A percentile compares a stretch with the other conserved stretches of the same genome.
Conservation (phyloP, 2,329 filamentous ascomycete species). For the Colletotrichum lini region DNA sequence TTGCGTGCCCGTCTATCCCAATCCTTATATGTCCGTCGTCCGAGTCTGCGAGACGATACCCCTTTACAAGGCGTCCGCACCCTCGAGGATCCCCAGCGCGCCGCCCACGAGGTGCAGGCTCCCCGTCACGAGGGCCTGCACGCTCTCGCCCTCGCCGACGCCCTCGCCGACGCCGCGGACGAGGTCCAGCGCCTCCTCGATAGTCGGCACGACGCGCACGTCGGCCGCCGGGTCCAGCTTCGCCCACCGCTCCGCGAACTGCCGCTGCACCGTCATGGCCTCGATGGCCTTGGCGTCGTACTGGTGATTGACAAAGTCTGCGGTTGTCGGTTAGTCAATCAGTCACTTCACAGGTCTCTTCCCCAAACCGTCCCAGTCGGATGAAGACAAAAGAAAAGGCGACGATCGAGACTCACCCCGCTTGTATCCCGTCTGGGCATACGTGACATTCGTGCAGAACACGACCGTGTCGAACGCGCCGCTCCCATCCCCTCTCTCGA, state of each 20-base stretch:
- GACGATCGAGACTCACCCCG: conserved; percentile 48
- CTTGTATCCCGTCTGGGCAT: conserved; percentile 66
- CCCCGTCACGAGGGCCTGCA: conserved; percentile 78
- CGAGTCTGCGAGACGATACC: background rate
- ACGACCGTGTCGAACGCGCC: conserved; percentile 78
- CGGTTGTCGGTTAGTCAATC: conserved; percentile 33
- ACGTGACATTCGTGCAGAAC: conserved; percentile 86
- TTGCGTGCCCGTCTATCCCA: background rate
- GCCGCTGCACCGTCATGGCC: conserved; percentile 66
- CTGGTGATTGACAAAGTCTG: conserved; percentile 71
- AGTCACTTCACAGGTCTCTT: background rate
- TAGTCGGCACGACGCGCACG: conserved; percentile 64
- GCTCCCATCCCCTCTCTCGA: conserved; percentile 56
- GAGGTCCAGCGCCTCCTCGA: conserved; percentile 67
- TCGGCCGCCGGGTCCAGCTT: conserved; percentile 61
- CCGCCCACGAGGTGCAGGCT: conserved; percentile 89
- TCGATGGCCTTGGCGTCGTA: conserved; percentile 66
- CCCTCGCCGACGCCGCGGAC: conserved; percentile 43
- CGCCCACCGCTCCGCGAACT: conserved; percentile 67
- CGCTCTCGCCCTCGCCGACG: conserved; percentile 51
- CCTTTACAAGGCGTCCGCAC: conserved; percentile 36
- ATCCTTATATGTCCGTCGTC: background rate
- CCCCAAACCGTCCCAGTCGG: background rate
- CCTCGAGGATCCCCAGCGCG: conserved; percentile 61
- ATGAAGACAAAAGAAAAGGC: background rate